Evolutionary conservation across 768 basidiomycete species (phyloP).

Genomic region (Pulveroboletus sp.): DNA sequence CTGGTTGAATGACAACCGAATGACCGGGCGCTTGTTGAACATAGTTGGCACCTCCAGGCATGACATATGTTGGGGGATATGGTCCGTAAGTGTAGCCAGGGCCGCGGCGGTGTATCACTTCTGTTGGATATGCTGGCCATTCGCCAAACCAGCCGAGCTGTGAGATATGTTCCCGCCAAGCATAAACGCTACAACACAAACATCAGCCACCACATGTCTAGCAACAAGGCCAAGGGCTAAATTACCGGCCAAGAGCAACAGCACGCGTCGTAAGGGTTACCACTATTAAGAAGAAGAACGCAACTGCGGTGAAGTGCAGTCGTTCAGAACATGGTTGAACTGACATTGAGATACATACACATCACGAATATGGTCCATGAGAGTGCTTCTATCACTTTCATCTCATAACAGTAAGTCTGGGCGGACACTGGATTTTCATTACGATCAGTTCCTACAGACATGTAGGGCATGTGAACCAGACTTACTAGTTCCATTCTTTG

Average conservation of each 20-base stretch:
- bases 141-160: conserved; percentile 79
- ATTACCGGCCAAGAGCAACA: conserved; percentile 29
- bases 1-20: conserved; percentile 66
- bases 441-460: conserved; percentile 4
- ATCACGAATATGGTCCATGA: conserved; percentile 69
- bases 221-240: background rate
- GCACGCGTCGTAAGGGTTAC: conserved; percentile 47
- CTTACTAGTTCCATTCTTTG: conserved; percentile 55
- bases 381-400: conserved; percentile 74
- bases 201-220: background rate
- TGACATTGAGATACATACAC: conserved; percentile 31
- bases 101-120: conserved; percentile 20
- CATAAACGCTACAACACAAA: conserved; percentile 18
- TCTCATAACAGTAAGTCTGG: conserved; percentile 64
- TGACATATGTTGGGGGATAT: conserved; percentile 23
- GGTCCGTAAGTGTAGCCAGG: conserved; percentile 30
- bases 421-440: conserved; percentile 43
- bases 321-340: conserved; percentile 1
- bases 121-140: conserved; percentile 50
- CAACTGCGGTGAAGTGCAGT: conserved; percentile 27
- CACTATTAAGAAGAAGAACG: conserved; percentile 50
- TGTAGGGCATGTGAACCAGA: background rate
- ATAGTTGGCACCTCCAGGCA: conserved; percentile 30
- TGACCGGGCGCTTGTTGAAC: conserved; percentile 53
- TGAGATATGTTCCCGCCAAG: conserved; percentile 35